These are phyloP conservation scores for Chiua virens DNA, from an alignment of 768 basidiomycete species.

Conservation along the genomic window DNA sequence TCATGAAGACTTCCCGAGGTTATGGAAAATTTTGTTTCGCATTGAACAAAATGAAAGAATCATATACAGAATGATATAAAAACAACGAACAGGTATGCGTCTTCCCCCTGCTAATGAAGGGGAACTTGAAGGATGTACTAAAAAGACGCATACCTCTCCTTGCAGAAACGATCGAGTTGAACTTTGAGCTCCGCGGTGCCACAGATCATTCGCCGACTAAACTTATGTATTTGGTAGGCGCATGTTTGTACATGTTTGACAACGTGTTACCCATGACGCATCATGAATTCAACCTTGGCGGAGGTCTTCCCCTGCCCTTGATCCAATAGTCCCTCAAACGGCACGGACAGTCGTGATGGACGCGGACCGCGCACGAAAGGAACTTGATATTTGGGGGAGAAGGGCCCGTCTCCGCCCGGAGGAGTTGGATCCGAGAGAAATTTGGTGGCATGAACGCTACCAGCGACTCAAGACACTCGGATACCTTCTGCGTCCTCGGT, in stretches of 20 bases:
- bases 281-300: too few species aligned
- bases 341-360: too few species aligned
- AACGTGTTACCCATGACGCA: too few species aligned
- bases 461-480: conserved; percentile 1
- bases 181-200: background rate
- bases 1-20: background rate
- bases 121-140: too few species aligned
- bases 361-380: background rate
- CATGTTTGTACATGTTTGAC: background rate
- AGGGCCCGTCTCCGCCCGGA: background rate
- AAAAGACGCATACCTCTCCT: too few species aligned
- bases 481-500: conserved; percentile 13
- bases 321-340: too few species aligned
- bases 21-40: background rate
- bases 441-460: conserved; percentile 14
- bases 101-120: background rate
- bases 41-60: too few species aligned
- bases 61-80: too few species aligned
- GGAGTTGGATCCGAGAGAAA: conserved; percentile 5
- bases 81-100: background rate
- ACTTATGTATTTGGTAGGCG: background rate
- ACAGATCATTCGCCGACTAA: background rate
- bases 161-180: background rate
- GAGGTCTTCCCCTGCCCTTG: too few species aligned
- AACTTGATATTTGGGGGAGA: conserved; percentile 2